Base-by-base conservation (phyloP, 805 yeast genomes). In the Phaffomyces antillensis region DNA sequence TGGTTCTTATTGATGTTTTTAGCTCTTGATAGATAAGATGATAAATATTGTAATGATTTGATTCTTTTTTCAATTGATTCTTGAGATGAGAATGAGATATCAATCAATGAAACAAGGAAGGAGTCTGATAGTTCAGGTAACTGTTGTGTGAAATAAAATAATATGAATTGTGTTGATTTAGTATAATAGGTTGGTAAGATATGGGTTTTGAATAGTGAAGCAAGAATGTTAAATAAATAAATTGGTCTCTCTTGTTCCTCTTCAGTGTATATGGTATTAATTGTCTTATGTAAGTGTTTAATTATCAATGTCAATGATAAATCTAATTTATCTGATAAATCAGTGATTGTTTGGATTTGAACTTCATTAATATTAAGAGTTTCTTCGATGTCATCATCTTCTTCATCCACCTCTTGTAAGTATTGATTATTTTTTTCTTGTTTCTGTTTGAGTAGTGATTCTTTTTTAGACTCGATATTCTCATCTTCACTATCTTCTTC, bases 121-220 rank as follows among this genome's bases (percentile, higher is more conserved):
- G 95, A 83, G 54, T 91, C 98, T 59, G 86, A 77, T 47, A 91
- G 70, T 56, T 86, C 95, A 5, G 83, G 79, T 56, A 86, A 86
- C 47, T 80, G 78, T 62, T 90, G 97, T 9, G 95, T 79, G 23
- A 83, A 72, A 51, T 81, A 81, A 64, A 91, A 91, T 62, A 90
- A 63, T 24, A 90, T 67, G 59, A 85, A 91, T 64, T 91, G 99
- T 20, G 87, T 81, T 36, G 89, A 82, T 56, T 86, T 80, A 12
- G 98, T 91, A 61, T 84, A 83, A 63, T 90, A 96, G 2, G 99
- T 93, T 23, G 97, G 95, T 49, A 91, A 68, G 35, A 93, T 76
- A 54, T 87, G 93, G 1, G 88, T 74, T 56, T 80, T 81, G 72
- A 91, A 91, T 24, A 86, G 68, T 2, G 90, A 77, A 1, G 85